Base-by-base conservation (phyloP, 805 yeast species). In the Hanseniaspora singularis region DNA sequence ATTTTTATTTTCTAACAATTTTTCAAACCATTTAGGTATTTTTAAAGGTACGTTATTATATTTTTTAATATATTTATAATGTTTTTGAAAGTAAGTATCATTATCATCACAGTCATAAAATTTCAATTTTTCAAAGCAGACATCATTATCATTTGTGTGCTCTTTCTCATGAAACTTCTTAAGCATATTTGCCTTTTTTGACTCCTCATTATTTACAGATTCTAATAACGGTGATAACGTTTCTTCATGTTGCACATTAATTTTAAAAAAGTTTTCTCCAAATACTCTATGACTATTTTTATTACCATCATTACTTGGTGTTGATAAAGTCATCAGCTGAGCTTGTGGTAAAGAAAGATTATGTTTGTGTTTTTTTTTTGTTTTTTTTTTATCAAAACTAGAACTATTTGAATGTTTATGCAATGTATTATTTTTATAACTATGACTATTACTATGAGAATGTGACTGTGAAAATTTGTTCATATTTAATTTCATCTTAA, bases 11-110 rank as follows among this genome's bases (percentile, higher is more conserved):
- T 49, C 38, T 53, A 64, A 57, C 30, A 64, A 40, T 22, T 52
- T 50, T 28, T 53, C 57, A 24, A 79, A 64, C 88, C 88, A 81
- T 2, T 44, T 36, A 1, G 87, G 86, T 43, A 79, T 15, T 2
- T 12, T 8, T n/a, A 30, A 16, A 2, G 32, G 20, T 16, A 12
- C 61, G 18, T n/a, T n/a, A n/a, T n/a, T n/a, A 16, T n/a, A 1
- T 20, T 32, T 33, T 23, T 45, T 38, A 16, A 45, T 24, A 7
- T 24, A 12, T 10, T 38, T 45, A 24, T 45, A 45, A 20, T 38
- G 36, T 55, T 55, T 14, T 51, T 48, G 6, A 55, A 53, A 10
- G 57, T 34, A 44, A 1, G 39, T 22, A 5, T 33, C 41, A 23
- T 38, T 37, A n/a, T 56, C 23, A 16, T 38, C 46, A 11, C 42